Evolutionary conservation across 2,329 filamentous ascomycete genomes (phyloP), one percentile per base, ranked within the genome.

Genomic region (Anisogramma anomala): DNA sequence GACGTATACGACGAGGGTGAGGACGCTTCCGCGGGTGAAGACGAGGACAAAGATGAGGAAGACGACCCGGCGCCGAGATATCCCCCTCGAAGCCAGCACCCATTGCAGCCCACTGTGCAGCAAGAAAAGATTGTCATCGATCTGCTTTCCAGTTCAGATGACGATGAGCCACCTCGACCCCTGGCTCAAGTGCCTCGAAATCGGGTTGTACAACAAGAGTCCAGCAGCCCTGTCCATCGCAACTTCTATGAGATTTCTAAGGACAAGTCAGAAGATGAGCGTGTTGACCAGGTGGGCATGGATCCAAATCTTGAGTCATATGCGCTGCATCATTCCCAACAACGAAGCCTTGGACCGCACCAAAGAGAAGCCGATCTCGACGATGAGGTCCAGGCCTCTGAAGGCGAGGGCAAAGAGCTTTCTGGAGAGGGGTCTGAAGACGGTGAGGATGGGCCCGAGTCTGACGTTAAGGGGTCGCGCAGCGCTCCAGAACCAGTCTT

Each of bases 111-210:
- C 4, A 25, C 51, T 9, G 46, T 45, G 8, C 45, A 58, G 1
- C 53, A 53, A 6, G 53, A 57, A 6, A 64, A 65, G 1, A 58
- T 69, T 3, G 59, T 70, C 14, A 71, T 72, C 43, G 62, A 61
- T 39, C 50, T 72, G 8, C 53, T 71, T 3, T 69, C 67, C 0
- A 65, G 70, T 42, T 66, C 63, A 2, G 66, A 69, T 23, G 58
- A 61, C 33, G 57, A 64, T 8, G 50, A 50, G n/a, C 36, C 52
- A 8, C 43, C 44, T n/a, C 33, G 33, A 9, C 31, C 34, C 26
- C 38, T 27, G 23, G 17, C 23, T 10, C 27, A 36, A 14, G 33
- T 35, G 8, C 31, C 32, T 23, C 35, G 25, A 18, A 41, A 6
- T 13, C 34, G 38, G 15, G n/a, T 36, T 15, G 20, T 17, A 20